Conservation (phyloP, 1,284 basidiomycete species). For the Xanthoconium separans region DNA sequence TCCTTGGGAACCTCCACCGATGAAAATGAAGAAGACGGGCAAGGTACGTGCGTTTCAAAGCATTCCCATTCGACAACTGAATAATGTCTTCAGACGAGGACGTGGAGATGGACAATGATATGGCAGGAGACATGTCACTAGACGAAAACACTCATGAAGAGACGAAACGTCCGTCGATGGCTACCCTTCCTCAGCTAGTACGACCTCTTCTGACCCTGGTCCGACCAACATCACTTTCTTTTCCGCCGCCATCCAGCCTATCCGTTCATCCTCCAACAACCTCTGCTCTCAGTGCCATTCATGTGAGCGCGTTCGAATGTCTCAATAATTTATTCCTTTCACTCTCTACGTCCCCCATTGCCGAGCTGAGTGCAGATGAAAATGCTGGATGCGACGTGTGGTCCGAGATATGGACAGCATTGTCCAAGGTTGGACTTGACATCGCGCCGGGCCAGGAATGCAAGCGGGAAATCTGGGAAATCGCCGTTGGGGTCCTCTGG, state of each 20-base stretch:
- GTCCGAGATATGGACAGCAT: constrained; percentile 57
- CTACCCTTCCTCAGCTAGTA: constrained; percentile 51
- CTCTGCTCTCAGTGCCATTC: constrained; percentile 76
- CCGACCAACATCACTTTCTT: constrained; percentile 75
- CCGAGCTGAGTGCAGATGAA: constrained; percentile 42
- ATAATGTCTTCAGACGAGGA: constrained; percentile 18
- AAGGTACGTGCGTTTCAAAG: constrained; percentile 22
- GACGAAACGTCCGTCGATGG: constrained; percentile 27
- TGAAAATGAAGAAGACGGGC: constrained; percentile 39
- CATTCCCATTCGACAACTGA: neutral
- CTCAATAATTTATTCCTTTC: constrained; percentile 89
- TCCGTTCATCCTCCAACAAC: constrained; percentile 85
- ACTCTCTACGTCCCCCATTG: constrained; percentile 48
- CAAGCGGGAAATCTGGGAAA: constrained; percentile 68
- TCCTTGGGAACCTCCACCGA: constrained; percentile 35
- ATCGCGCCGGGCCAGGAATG: constrained; percentile 61
- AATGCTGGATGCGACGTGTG: constrained; percentile 56
- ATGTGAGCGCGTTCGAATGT: constrained; percentile 84
- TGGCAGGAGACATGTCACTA: constrained; percentile 35
- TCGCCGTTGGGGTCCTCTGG: constrained; percentile 79
- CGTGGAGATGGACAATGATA: constrained; percentile 34
- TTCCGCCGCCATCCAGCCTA: constrained; percentile 65
- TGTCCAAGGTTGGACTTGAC: constrained; percentile 59
- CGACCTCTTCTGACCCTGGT: constrained; percentile 65
- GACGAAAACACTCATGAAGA: constrained; percentile 29